Base-by-base conservation (phyloP, 2,329 filamentous ascomycete genomes). In the Monosporascus sp. region DNA sequence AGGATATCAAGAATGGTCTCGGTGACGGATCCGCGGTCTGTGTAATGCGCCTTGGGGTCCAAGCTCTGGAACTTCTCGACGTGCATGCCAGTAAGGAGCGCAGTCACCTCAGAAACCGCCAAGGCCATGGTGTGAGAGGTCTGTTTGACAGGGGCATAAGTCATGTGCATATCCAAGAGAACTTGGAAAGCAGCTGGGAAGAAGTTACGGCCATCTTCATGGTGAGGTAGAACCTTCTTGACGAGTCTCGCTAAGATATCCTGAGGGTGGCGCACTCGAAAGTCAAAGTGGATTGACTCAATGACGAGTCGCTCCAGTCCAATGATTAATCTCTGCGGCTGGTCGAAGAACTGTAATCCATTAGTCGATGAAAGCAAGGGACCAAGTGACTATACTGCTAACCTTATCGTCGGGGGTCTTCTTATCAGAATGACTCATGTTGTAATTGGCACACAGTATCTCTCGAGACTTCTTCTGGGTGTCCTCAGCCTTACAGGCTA, bases 401-500 rank as follows among this genome's bases (percentile, higher is more conserved):
- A 92, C 89, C 68, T 87, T 86, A 70, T 97, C 91, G 69, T 97
- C 93, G 3, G 89, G 82, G 18, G 87, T 87, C 38, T 69, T 88
- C 71, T 71, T 90, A 79, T 72, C 86, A 60, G 63, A 82, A 66
- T 72, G 81, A 71, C 91, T 94, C 38, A 96, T 75, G 65, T 96
- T 97, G 72, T 93, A 90, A 24, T 90, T 87, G 1, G 92, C 91
- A 54, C 90, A 95, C 17, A 97, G 77, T 56, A 99, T 95, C 58
- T 99, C 94, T 53, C 83, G 85, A 3, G 90, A 96, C 75, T 97
- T 97, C 74, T 99, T 99, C 60, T 97, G 82, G 0, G 94, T 99
- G 70, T 99, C 94, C 71, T 99, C 94, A 46, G 95, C 91, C 74
- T 99, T 99, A 77, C 93, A 97, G 2, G 92, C 92, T 3, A 92